These are phyloP conservation scores for Malbranchea zuffiana DNA, from an alignment of 2,329 filamentous ascomycete species.

Conservation along the genomic window DNA sequence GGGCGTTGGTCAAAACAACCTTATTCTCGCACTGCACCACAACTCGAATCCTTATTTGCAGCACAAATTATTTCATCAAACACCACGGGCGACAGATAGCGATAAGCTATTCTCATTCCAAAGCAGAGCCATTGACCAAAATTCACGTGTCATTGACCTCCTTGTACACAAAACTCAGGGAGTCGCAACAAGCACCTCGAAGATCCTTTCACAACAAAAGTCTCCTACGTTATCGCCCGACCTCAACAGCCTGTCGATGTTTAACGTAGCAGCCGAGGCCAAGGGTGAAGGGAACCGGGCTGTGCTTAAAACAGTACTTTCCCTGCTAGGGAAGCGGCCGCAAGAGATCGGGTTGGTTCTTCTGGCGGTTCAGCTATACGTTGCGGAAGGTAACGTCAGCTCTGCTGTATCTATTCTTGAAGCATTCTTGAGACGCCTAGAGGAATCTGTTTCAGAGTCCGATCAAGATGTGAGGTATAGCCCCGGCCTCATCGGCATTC, in stretches of 20 bases:
- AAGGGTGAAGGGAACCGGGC: constrained; percentile 53
- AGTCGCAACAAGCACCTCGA: constrained; percentile 45
- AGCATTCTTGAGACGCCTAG: constrained; percentile 60
- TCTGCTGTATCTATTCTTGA: constrained; percentile 68
- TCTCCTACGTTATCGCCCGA: constrained; percentile 41
- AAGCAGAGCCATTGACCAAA: constrained; percentile 42
- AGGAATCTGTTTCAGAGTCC: constrained; percentile 46
- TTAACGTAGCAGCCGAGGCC: constrained; percentile 65
- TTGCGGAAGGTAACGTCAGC: constrained; percentile 58
- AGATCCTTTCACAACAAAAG: constrained; percentile 38
- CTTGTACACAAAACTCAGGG: constrained; percentile 50
- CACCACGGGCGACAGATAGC: constrained; percentile 36
- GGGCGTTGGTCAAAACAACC: constrained; percentile 51
- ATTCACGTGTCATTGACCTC: constrained; percentile 47
- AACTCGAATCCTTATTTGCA: constrained; percentile 47
- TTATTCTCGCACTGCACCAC: constrained; percentile 38
- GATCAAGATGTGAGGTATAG: constrained; percentile 64
- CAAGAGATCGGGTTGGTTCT: constrained; percentile 70
- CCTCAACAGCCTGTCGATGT: constrained; percentile 48
- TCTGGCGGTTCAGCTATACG: constrained; percentile 70
- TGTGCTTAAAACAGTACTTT: constrained; percentile 58
- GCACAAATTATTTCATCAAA: constrained; percentile 46
- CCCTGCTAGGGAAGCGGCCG: constrained; percentile 60
- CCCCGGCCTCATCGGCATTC: constrained; percentile 70
- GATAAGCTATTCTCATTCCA: constrained; percentile 52